Evolutionary conservation across 2,329 filamentous ascomycete genomes (phyloP), one percentile per base, ranked within the genome.

Genomic region (Alternaria gaisen): DNA sequence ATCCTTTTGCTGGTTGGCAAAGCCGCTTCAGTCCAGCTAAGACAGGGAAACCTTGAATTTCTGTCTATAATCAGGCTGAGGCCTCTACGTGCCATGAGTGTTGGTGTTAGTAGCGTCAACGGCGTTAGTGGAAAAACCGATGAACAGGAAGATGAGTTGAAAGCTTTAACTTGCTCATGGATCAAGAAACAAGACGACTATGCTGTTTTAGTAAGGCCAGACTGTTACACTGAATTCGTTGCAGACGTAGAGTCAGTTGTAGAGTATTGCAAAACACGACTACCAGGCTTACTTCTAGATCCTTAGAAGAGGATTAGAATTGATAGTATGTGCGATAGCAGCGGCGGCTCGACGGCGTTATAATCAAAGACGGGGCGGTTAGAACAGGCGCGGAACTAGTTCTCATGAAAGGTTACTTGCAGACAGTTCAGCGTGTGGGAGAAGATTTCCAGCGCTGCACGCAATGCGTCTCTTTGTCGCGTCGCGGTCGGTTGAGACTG

Each of bases 171-270:
- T 4, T 65, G 58, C 53, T 62, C 62, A 18, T 65, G 28, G 10
- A 32, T 62, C 3, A 47, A 43, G 18, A 36, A 18, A 4, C 41
- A 53, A 1, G 62, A 65, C 1, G 20, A 51, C 14, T 65, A 53
- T 36, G 62, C 59, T 3, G 62, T 62, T 5, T 44, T 65, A 3
- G 56, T 65, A 5, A 54, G 62, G 16, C 62, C 62, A 10, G 62
- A 65, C 20, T 65, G 58, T 24, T 65, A 65, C n/a, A 56, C 59
- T 12, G 62, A 65, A 38, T 22, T 28, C 28, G 54, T 43, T 5
- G 54, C 44, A 48, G 28, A 32, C 22, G 26, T 48, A 5, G 28
- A 34, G 14, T 48, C 28, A 10, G 44, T 48, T 10, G 44, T 34
- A 28, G n/a, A 48, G 28, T 48, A 48, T 10, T 10, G n/a, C n/a